Percentiles rank a stretch among this genome's conserved stretches.
Conservation (phyloP, 768 basidiomycete species). For the Rhodotorula paludigena region DNA sequence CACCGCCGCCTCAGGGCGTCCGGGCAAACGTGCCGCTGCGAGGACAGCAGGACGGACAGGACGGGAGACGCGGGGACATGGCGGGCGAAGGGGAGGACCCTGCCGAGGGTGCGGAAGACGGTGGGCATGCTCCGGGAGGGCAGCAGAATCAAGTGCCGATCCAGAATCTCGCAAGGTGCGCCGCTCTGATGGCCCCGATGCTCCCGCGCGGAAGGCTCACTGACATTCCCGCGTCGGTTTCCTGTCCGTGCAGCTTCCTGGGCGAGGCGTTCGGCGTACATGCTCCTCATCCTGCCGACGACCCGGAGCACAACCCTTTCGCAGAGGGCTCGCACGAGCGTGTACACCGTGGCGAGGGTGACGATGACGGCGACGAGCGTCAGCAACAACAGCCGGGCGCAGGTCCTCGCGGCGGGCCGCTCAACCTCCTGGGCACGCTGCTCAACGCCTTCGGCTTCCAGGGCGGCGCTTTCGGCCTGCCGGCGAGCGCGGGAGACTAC, state of each 20-base stretch:
- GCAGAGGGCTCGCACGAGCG: conserved; percentile 30
- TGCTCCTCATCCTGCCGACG: conserved; percentile 27
- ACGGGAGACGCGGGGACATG: not conserved
- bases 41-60: not conserved
- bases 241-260: conserved; percentile 17
- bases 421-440: conserved; percentile 6
- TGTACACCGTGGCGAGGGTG: not conserved
- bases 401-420: not conserved
- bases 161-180: conserved; percentile 29
- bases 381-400: not conserved
- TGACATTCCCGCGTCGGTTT: not conserved
- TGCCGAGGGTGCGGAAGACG: not conserved
- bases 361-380: not conserved
- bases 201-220: too few species aligned
- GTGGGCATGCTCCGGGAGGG: not conserved
- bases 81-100: too few species aligned
- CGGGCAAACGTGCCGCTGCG: not conserved
- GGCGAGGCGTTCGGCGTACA: conserved; percentile 31
- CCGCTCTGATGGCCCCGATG: too few species aligned
- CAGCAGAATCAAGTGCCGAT: conserved; percentile 24
- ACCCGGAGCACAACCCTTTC: conserved; percentile 36
- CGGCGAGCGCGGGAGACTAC: conserved; percentile 26
- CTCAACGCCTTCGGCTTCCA: conserved; percentile 18
- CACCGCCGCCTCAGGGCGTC: not conserved
- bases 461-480: conserved; percentile 1